Evolutionary conservation across 2,329 filamentous ascomycete genomes (phyloP), one percentile per base, ranked within the genome.

Genomic region (Colletotrichum sp.): DNA sequence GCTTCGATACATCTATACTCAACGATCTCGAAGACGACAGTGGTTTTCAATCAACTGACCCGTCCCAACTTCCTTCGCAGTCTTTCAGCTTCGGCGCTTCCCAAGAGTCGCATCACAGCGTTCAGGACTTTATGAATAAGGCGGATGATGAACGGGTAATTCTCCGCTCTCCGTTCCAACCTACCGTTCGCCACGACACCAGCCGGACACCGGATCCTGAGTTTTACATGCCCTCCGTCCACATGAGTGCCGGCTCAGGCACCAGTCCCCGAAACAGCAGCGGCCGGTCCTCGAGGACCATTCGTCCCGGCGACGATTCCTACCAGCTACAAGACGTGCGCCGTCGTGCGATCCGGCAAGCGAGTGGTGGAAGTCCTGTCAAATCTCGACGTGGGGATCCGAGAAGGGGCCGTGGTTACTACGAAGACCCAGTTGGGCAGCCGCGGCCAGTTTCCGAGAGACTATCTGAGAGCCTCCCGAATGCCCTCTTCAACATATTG

Each of bases 131-230:
- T 74, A 83, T 87, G 63, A 86, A 85, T 75, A 87, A 86, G 74
- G 89, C 89, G 69, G 89, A 91, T 69, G 90, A 92, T 79, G 89
- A 91, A 63, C 86, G 88, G 72, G 86, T 91, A 39, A 90, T 92
- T 67, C 81, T 90, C 52, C 86, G 89, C 26, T 86, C 89, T 32
- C 90, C 90, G 0, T 92, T 92, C 64, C 88, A 87, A 18, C 90
- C 90, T 0, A 91, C 89, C 12, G 80, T 92, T 18, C 60, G 81
- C 79, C 77, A 82, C 63, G 67, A 75, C 9, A 66, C 49, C 30
- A 82, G 86, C 30, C 84, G 82, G 32, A 86, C 87, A 5, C 87
- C 89, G 0, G 88, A 90, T 34, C 87, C 88, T 1, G 86, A 90
- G 80, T 89, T 92, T 77, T 86, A 85, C 78, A 91, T 91, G 89